Base-by-base conservation (phyloP, 1,284 basidiomycete genomes). In the Cutaneotrichosporon sp. region DNA sequence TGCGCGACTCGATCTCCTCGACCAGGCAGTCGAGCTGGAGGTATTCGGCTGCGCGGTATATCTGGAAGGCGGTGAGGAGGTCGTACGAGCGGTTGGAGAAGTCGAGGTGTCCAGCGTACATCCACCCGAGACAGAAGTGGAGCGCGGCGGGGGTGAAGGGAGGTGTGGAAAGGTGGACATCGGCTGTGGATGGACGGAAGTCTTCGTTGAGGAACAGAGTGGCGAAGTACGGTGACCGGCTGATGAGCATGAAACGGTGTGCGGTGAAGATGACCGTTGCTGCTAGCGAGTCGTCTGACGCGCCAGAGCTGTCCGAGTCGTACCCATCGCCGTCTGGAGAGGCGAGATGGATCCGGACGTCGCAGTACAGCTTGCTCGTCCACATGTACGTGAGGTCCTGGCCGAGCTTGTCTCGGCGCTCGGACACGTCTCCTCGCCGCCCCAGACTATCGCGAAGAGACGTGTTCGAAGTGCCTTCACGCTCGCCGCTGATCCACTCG, bases 371-470 rank as follows among this genome's bases (percentile, higher is more conserved):
- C 62, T 92, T 87, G 18, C 90, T 91, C 32, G 93, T 83, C 94
- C 94, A 97, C 92, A 95, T 95, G 83, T 90, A 97, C 32, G 95
- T 91, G 38, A 97, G 84, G 76, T 97, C 94, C 78, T 93, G 90
- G 21, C 79, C 75, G 46, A 96, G 86, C 79, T 94, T 94, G 81
- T 95, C 91, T 59, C 91, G 81, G n/a, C 91, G 83, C 63, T 86
- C 82, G 65, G 89, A 86, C 67, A 69, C 56, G 65, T 70, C 65
- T 1, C 76, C 73, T 58, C 72, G 49, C 14, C 73, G 59, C 21
- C 73, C 73, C 32, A 73, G 68, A 31, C 71, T 74, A 59, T 74
- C 72, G 36, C 73, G 67, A 32, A 72, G 62, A 58, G 67, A 68
- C 16, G 65, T 65, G n/a, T 66, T 67, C 2, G 56, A 49, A 11